Conservation (phyloP, 1,284 basidiomycete genomes). For the Cryptococcus sp. region DNA sequence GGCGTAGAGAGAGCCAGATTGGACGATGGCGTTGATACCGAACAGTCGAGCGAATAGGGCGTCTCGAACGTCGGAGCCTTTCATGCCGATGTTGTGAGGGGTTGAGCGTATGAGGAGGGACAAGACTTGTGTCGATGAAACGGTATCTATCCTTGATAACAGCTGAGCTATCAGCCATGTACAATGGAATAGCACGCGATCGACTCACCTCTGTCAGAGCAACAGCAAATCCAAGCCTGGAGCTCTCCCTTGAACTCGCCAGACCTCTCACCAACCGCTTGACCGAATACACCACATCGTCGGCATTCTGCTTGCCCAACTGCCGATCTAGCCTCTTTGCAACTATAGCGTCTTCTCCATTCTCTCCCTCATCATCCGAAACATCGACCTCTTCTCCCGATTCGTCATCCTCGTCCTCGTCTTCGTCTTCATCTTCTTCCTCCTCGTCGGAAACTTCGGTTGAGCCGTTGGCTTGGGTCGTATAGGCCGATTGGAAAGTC, state of each 20-base stretch:
- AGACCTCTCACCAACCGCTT: constrained; percentile 77
- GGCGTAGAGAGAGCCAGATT: constrained; percentile 71
- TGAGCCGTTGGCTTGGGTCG: constrained; percentile 25
- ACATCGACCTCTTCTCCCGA: constrained; percentile 32
- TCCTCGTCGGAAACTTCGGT: constrained; percentile 43
- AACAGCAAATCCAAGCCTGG: constrained; percentile 89
- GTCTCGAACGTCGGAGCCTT: constrained; percentile 87
- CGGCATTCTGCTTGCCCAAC: constrained; percentile 61
- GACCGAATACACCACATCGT: constrained; percentile 84
- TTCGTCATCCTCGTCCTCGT: constrained; percentile 2
- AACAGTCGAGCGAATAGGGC: constrained; percentile 87
- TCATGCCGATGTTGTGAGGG: constrained; percentile 64
- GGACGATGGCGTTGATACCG: constrained; percentile 73
- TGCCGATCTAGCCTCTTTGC: constrained; percentile 41
- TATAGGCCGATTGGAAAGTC: constrained; percentile 64
- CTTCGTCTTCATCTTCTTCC: constrained; percentile 49
- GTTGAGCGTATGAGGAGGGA: constrained; percentile 65
- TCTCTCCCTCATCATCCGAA: constrained; percentile 51
- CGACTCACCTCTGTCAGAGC: constrained; percentile 80
- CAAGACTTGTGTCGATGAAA: constrained; percentile 71
- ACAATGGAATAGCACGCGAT: constrained; percentile 44
- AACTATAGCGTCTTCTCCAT: constrained; percentile 48
- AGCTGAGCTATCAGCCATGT: constrained; percentile 56
- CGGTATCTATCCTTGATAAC: constrained; percentile 68
- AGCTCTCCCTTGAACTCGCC: constrained; percentile 86